Conservation (phyloP, 2,329 filamentous ascomycete genomes). For the Rasamsonia emersonii region DNA sequence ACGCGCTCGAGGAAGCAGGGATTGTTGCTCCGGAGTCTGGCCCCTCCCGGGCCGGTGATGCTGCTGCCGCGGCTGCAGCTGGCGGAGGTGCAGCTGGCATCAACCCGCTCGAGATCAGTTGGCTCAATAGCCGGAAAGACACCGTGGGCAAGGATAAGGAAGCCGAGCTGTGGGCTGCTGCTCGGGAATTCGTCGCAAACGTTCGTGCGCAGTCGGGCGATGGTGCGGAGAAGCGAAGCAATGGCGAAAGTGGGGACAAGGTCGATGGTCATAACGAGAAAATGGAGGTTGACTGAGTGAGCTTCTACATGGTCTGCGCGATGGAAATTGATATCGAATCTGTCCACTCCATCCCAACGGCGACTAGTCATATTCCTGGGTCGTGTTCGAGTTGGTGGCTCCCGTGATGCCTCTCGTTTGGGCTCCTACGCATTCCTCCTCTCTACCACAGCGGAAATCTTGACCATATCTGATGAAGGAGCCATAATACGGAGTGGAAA, state of each 20-base stretch:
- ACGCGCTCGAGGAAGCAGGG: constrained; percentile 71
- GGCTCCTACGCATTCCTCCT: too few relatives aligned
- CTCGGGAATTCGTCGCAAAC: constrained; percentile 46
- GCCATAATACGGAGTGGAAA: too few relatives aligned
- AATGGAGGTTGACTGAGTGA: too few relatives aligned
- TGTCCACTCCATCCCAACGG: too few relatives aligned
- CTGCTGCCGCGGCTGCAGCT: constrained; percentile 15
- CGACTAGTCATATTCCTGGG: too few relatives aligned
- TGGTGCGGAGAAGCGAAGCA: constrained; percentile 10
- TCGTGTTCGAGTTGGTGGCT: too few relatives aligned
- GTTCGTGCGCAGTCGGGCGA: constrained; percentile 15
- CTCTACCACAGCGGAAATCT: too few relatives aligned
- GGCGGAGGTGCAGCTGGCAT: constrained; percentile 12
- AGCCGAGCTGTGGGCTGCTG: constrained; percentile 63
- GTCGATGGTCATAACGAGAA: too few relatives aligned
- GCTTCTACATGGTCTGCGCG: too few relatives aligned
- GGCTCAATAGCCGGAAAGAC: constrained; percentile 77
- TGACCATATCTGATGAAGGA: too few relatives aligned
- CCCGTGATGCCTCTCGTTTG: too few relatives aligned
- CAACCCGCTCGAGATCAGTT: constrained; percentile 71
- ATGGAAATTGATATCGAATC: too few relatives aligned
- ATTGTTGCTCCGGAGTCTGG: constrained; percentile 52
- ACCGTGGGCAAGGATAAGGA: constrained; percentile 78
- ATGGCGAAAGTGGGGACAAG: constrained; percentile 30
- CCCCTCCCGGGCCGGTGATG: constrained; percentile 23